Conservation (phyloP, 352 stramenopile genomes). For the Lagenidium giganteum region DNA sequence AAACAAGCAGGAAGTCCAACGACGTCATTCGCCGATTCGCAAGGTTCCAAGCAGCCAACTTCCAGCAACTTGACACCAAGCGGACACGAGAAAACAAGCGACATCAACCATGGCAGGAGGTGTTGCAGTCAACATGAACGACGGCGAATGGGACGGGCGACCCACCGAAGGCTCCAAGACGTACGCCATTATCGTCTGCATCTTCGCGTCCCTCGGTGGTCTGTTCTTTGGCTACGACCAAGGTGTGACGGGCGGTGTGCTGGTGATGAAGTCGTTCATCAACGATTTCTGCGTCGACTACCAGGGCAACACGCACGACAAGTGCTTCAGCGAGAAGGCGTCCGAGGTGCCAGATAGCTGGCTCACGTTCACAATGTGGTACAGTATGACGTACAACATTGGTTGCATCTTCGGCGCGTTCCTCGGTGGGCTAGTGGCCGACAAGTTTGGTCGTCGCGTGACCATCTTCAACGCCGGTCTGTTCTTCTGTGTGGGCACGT, state of each 20-base stretch:
- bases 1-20: too few species aligned
- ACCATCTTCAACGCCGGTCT: slow-evolving; percentile 9
- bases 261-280: slow-evolving; percentile 21
- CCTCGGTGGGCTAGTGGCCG: slow-evolving; percentile 13
- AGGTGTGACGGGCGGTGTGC: slow-evolving; percentile 16
- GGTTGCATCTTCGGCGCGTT: slow-evolving; percentile 15
- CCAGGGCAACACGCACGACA: slow-evolving; percentile 9
- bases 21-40: too few species aligned
- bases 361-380: slow-evolving; percentile 17
- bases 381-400: slow-evolving; percentile 18
- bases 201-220: slow-evolving; percentile 18
- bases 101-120: slow-evolving; percentile 13
- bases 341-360: slow-evolving; percentile 14
- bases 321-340: slow-evolving; percentile 6
- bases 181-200: slow-evolving; percentile 17
- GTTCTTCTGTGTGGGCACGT: slow-evolving; percentile 13
- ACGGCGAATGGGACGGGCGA: slow-evolving; percentile 1
- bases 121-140: slow-evolving; percentile 1
- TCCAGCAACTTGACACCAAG: too few species aligned
- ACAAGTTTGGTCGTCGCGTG: slow-evolving; percentile 13
- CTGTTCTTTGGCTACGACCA: slow-evolving; percentile 23
- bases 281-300: slow-evolving; percentile 17
- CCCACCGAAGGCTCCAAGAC: slow-evolving; percentile 16
- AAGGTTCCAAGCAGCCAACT: too few species aligned
- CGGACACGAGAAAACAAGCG: too few species aligned